Conservation (phyloP, 2,329 filamentous ascomycete genomes). For the Ophiostoma triangulosporum region DNA sequence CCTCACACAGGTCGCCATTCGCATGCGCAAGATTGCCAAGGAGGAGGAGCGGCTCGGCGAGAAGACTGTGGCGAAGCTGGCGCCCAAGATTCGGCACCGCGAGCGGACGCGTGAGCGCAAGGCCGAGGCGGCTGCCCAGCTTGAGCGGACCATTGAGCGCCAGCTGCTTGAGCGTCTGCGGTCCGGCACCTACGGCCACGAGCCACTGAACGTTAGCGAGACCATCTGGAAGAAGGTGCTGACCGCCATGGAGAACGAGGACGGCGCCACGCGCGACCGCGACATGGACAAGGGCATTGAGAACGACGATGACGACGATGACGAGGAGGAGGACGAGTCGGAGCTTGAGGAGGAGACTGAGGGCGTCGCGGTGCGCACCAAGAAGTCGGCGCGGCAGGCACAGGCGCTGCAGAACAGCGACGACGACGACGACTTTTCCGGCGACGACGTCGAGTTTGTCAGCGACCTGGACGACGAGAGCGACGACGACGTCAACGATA, state of each 20-base stretch:
- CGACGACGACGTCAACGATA: slow-evolving; percentile 62
- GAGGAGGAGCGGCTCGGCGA: slow-evolving; percentile 87
- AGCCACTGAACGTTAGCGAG: slow-evolving; percentile 89
- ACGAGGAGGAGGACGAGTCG: slow-evolving; percentile 51
- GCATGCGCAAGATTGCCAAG: slow-evolving; percentile 64
- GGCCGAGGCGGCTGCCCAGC: slow-evolving; percentile 72
- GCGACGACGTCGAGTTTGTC: slow-evolving; percentile 71
- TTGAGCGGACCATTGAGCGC: slow-evolving; percentile 89
- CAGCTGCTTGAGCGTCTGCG: slow-evolving; percentile 84
- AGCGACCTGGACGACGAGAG: slow-evolving; percentile 81
- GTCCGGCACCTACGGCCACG: slow-evolving; percentile 87
- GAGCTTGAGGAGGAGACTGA: slow-evolving; percentile 55
- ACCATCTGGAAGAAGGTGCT: slow-evolving; percentile 96
- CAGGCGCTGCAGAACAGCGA: slow-evolving; percentile 24
- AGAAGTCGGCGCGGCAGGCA: slow-evolving; percentile 6
- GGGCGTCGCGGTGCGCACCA: slow-evolving; percentile 19
- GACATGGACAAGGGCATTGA: slow-evolving; percentile 81
- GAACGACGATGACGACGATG: slow-evolving; percentile 49
- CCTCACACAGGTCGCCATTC: slow-evolving; percentile 80
- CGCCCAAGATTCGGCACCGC: slow-evolving; percentile 72
- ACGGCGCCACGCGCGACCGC: slow-evolving; percentile 69
- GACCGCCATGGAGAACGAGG: slow-evolving; percentile 73
- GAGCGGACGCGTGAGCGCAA: slow-evolving; percentile 58
- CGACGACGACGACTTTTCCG: slow-evolving; percentile 60
- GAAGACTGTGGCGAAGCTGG: slow-evolving; percentile 73